Evolutionary conservation across 768 basidiomycete species (phyloP).

Genomic region (Lepiota subincarnata): DNA sequence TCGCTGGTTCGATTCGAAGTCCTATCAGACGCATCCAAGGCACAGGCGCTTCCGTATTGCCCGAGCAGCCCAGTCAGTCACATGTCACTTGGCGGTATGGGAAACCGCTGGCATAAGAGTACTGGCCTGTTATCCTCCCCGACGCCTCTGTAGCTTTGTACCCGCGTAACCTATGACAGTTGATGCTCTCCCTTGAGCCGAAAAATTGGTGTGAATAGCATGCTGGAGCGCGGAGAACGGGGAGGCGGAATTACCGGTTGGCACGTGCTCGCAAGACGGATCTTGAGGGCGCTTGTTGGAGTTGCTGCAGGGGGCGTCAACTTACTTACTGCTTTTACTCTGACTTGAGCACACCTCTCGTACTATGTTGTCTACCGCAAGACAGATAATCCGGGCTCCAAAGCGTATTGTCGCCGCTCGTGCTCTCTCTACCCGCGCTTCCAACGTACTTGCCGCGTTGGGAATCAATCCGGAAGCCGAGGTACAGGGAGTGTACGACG

Average conservation of each 20-base stretch:
- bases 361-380: slow-evolving; percentile 3
- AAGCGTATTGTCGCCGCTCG: slow-evolving; percentile 24
- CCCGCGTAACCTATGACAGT: too few species aligned
- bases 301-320: background rate
- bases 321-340: background rate
- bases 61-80: too few species aligned
- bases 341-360: background rate
- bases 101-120: too few species aligned
- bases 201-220: too few species aligned
- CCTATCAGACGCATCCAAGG: too few species aligned
- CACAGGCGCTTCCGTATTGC: too few species aligned
- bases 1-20: too few species aligned
- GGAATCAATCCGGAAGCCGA: slow-evolving; percentile 57
- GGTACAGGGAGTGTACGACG: slow-evolving; percentile 76
- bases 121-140: too few species aligned
- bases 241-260: background rate
- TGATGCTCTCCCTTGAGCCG: too few species aligned
- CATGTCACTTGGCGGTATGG: too few species aligned
- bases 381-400: background rate
- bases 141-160: too few species aligned
- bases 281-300: slow-evolving; percentile 5
- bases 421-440: slow-evolving; percentile 64
- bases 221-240: background rate
- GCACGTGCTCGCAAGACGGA: slow-evolving; percentile 11
- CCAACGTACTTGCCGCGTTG: slow-evolving; percentile 59